Conservation (phyloP, 305 asterid species). For the Andrographis paniculata region DNA sequence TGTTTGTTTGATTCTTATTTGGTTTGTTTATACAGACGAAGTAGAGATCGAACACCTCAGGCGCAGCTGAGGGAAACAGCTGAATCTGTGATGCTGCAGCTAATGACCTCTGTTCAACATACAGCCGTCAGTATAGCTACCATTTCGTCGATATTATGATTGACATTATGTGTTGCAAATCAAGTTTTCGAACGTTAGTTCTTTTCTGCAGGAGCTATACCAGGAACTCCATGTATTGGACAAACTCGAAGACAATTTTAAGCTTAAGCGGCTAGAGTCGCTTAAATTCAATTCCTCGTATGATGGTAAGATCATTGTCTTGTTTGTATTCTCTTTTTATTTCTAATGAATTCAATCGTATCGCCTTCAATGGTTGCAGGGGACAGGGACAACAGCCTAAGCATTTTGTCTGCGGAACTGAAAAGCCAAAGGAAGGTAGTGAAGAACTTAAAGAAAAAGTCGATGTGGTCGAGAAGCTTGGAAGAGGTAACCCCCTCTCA, state of each 20-base stretch:
- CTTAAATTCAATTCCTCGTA: slow-evolving; percentile 30
- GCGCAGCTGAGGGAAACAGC: slow-evolving; percentile 52
- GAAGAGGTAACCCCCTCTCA: slow-evolving; percentile 59
- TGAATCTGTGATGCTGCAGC: slow-evolving; percentile 56
- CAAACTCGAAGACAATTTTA: slow-evolving; percentile 54
- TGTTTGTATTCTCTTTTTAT: too few relatives aligned
- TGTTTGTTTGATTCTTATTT: slow-evolving; percentile 14
- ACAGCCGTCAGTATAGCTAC: slow-evolving; percentile 61
- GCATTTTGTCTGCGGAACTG: slow-evolving; percentile 33
- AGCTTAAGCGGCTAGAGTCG: slow-evolving; percentile 37
- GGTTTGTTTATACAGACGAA: slow-evolving; percentile 38
- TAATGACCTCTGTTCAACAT: slow-evolving; percentile 57
- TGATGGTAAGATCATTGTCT: neutral
- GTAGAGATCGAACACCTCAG: slow-evolving; percentile 55
- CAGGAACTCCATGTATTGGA: slow-evolving; percentile 58
- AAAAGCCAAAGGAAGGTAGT: slow-evolving; percentile 61
- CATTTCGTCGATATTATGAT: too few relatives aligned
- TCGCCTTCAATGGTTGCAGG: slow-evolving; percentile 21
- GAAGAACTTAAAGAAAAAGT: slow-evolving; percentile 58
- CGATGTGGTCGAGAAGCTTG: slow-evolving; percentile 74
- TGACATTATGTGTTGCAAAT: slow-evolving; percentile 1
- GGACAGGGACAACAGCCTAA: slow-evolving; percentile 42
- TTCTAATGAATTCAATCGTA: slow-evolving; percentile 3
- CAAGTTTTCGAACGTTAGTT: slow-evolving; percentile 10
- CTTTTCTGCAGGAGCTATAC: slow-evolving; percentile 57